phyloP scores from a whole-genome alignment of 83 land plant genomes.

The Picea engelmannii region DNA sequence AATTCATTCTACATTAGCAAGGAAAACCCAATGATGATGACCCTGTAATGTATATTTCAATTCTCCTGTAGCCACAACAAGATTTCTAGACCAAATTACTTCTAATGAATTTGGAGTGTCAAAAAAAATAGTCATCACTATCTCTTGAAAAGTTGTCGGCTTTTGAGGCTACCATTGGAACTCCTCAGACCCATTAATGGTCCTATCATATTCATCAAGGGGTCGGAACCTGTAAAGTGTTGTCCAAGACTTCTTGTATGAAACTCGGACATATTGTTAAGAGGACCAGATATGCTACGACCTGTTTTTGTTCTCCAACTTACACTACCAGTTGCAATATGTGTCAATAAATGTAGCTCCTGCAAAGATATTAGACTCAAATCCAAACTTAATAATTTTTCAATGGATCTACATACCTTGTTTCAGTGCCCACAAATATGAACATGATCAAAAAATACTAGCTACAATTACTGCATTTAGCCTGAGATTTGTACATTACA shows the following conservation, averaged over 20 bases:
- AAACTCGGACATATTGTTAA: conserved; percentile 78
- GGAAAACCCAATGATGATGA: conserved; percentile 88
- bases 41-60: conserved; percentile 88
- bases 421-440: too few relatives aligned
- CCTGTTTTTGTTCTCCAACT: conserved; percentile 98
- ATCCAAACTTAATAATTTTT: too few relatives aligned
- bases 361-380: too few relatives aligned
- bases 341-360: too few relatives aligned
- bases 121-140: conserved; percentile 82
- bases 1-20: conserved; percentile 92
- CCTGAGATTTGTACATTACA: too few relatives aligned
- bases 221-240: conserved; percentile 69
- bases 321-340: conserved; percentile 75
- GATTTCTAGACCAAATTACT: conserved; percentile 64
- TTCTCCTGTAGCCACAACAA: conserved; percentile 80
- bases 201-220: conserved; percentile 84
- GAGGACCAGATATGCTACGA: conserved; percentile 93
- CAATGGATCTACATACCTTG: too few relatives aligned
- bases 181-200: conserved; percentile 90
- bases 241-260: conserved; percentile 90
- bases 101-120: conserved; percentile 95
- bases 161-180: conserved; percentile 86
- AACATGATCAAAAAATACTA: too few relatives aligned
- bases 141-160: conserved; percentile 95
- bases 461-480: too few relatives aligned